Evolutionary conservation across 257 asterid species (phyloP).

Genomic region (Plectranthus barbatus): DNA sequence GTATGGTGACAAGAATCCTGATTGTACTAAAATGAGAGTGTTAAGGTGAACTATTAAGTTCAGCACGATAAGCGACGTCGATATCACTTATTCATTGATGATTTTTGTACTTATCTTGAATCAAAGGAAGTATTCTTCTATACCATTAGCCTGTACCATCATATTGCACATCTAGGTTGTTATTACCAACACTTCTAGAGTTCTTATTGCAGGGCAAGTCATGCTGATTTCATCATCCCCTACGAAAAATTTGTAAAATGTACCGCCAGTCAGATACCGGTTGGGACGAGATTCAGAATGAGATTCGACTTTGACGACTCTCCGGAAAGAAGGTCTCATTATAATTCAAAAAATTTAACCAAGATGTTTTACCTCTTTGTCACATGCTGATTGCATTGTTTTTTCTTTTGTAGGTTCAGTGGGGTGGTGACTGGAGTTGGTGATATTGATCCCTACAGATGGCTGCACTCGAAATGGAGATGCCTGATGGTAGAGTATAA

Average conservation of each 20-base stretch:
- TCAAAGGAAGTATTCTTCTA: too few relatives aligned
- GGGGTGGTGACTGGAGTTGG: constrained; percentile 88
- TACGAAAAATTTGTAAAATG: constrained; percentile 58
- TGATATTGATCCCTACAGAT: constrained; percentile 64
- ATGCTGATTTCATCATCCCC: constrained; percentile 70
- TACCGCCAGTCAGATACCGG: constrained; percentile 45
- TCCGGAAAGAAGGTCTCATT: constrained; percentile 74
- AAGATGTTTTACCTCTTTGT: neutral
- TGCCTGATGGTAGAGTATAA: constrained; percentile 62
- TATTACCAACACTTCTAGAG: neutral
- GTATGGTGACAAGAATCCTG: too few relatives aligned
- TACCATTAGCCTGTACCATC: too few relatives aligned
- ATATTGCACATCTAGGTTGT: neutral
- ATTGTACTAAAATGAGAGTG: too few relatives aligned
- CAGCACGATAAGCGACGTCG: too few relatives aligned
- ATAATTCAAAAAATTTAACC: neutral
- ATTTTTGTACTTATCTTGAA: too few relatives aligned
- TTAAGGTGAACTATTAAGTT: too few relatives aligned
- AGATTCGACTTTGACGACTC: constrained; percentile 84
- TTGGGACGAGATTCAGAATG: constrained; percentile 83
- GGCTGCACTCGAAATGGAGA: constrained; percentile 97
- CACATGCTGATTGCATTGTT: constrained; percentile 1
- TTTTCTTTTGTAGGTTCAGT: constrained; percentile 48
- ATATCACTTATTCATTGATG: too few relatives aligned
- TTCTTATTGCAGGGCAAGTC: constrained; percentile 56